Evolutionary conservation across 129 eudicot genomes (phyloP), one percentile per base, ranked within the genome.

Genomic region (Silybum marianum): DNA sequence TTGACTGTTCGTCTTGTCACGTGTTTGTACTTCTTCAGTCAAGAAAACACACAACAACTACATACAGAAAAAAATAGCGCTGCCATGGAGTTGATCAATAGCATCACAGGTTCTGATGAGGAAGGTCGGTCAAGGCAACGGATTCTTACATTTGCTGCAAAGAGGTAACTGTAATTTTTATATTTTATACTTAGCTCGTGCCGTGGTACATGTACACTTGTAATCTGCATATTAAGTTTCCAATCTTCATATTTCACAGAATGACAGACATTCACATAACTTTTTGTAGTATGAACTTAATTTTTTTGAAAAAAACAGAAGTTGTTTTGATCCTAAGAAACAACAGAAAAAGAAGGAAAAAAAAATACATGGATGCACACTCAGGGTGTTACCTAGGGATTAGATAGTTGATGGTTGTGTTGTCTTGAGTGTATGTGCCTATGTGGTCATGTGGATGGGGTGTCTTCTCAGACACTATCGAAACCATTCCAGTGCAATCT

Each of bases 111-210:
- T 79, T 88, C 91, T 76, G 99, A 92, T 46, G 97, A 95, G 85
- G 97, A 95, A 80, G 97, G 97, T 75, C 92, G 97, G 67, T 89
- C 97, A 74, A 94, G 99, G 76, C 99, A 95, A 85, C 88, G 93
- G 77, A 88, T 92, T 85, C 97, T 95, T 42, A 88, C 97, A 46
- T 95, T 80, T 89, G 99, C 99, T 66, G 97, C 99, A 32, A 84
- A 79, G 91, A 92, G 97, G 97, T 95, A 84, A 25, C 11, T 74
- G 2, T 71, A 44, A 74, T 22, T 42, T 63, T 81, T 39, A 26
- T 76, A 23, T 46, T 69, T 22, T 22, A 34, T 69, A 72, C 44
- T 65, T 51, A 21, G 16, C 58, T 69, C 63, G 10, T 24, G 2
- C 12, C 36, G 25, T 74, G 12, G 22, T 19, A 30, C 21, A 48